Conservation (phyloP, 2,329 filamentous ascomycete genomes). For the Fusarium sp. region DNA sequence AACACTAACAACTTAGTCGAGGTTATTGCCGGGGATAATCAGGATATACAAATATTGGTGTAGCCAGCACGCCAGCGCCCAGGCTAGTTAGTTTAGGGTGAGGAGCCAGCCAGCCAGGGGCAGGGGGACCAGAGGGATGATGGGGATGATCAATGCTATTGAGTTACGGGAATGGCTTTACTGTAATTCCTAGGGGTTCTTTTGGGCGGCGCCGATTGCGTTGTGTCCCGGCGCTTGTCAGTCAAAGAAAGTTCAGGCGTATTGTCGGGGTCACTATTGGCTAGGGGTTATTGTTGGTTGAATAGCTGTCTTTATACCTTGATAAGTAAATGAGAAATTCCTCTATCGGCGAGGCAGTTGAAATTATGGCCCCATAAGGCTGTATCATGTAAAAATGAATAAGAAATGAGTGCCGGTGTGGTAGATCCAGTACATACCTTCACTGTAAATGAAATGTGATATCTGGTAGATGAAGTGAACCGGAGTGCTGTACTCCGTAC, state of each 20-base stretch:
- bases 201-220: neutral
- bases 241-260: conserved; percentile 20
- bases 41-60: neutral
- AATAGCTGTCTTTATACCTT: too few species aligned
- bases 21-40: neutral
- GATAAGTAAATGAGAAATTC: too few species aligned
- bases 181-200: neutral
- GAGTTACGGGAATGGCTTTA: conserved; percentile 31
- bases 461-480: too few species aligned
- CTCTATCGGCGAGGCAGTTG: too few species aligned
- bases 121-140: neutral
- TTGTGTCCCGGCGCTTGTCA: conserved; percentile 15
- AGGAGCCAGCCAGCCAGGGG: neutral
- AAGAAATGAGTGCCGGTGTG: neutral
- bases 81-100: neutral
- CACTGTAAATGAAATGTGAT: neutral
- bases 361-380: too few species aligned
- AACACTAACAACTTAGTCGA: neutral
- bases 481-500: too few species aligned
- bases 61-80: neutral
- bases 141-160: neutral
- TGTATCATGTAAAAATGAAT: neutral
- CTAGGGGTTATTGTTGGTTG: neutral
- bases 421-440: neutral
- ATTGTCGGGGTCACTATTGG: conserved; percentile 2